Conservation (phyloP, 805 yeast species). For the Lipomyces sp. region DNA sequence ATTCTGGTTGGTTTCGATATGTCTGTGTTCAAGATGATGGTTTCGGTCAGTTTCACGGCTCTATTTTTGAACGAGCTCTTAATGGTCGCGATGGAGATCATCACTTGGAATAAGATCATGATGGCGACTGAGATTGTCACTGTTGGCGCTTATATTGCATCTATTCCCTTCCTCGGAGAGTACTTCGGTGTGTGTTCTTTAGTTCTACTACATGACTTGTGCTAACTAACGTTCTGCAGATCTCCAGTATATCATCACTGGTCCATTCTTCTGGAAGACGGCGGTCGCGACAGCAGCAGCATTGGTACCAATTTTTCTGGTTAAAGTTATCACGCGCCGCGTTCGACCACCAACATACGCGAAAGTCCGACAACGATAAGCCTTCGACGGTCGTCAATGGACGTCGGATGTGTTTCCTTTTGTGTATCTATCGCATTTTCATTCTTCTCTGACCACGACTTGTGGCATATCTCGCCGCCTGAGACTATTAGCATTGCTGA, state of each 20-base stretch:
- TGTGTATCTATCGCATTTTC: slow-evolving; percentile 1
- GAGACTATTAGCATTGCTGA: too few relatives aligned
- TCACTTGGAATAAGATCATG: slow-evolving; percentile 85
- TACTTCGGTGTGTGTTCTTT: slow-evolving; percentile 61
- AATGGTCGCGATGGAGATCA: slow-evolving; percentile 92
- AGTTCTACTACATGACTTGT: too few relatives aligned
- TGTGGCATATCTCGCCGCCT: not conserved
- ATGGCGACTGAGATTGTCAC: slow-evolving; percentile 72
- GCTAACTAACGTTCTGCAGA: slow-evolving; percentile 18
- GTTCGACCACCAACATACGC: slow-evolving; percentile 95
- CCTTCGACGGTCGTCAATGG: not conserved
- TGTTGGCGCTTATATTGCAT: slow-evolving; percentile 64
- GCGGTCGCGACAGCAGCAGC: slow-evolving; percentile 68
- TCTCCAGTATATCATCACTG: slow-evolving; percentile 60
- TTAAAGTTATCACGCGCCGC: slow-evolving; percentile 71
- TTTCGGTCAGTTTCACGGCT: slow-evolving; percentile 82
- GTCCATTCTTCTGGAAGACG: slow-evolving; percentile 71
- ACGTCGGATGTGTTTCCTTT: not conserved
- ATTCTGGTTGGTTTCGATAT: slow-evolving; percentile 65
- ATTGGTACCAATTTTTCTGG: slow-evolving; percentile 86
- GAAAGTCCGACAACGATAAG: slow-evolving; percentile 74
- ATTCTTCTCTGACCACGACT: not conserved
- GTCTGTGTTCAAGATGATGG: slow-evolving; percentile 69
- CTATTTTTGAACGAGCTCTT: slow-evolving; percentile 81
- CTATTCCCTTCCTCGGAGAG: slow-evolving; percentile 85